These are phyloP conservation scores for Porphyra umbilicalis DNA, from an alignment of 31 red algal species.

Conservation along the genomic window DNA sequence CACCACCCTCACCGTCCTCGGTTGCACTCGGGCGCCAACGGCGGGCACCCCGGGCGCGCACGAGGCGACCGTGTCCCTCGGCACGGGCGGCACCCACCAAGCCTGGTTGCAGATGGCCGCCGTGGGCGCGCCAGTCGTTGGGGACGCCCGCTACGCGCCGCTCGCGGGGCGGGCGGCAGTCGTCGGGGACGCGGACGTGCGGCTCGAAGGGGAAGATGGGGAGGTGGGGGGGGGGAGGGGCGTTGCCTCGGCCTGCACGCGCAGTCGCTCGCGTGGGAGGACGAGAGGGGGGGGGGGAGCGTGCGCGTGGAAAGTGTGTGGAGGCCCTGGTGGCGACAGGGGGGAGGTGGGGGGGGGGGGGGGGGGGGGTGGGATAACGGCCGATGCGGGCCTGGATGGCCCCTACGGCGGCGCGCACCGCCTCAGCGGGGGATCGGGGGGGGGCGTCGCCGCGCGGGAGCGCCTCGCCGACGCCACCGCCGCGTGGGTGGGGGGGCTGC, in stretches of 20 bases:
- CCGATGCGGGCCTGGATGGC: no score
- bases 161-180: background rate
- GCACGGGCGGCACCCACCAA: slow-evolving; percentile 55
- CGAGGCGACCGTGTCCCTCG: slow-evolving; percentile 11
- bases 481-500: no score
- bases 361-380: no score
- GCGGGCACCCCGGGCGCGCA: background rate
- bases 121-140: slow-evolving; percentile 7
- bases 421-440: no score
- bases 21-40: background rate
- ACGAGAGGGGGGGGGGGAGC: background rate
- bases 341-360: background rate
- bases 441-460: no score
- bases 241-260: slow-evolving; percentile 14
- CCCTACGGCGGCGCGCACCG: no score
- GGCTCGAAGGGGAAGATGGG: background rate
- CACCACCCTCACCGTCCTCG: background rate
- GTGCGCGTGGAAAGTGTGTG: slow-evolving; percentile 2
- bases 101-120: slow-evolving; percentile 49
- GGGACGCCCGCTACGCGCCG: slow-evolving; percentile 32
- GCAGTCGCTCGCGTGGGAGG: background rate
- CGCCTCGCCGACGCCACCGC: no score
- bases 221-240: background rate
- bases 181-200: background rate
- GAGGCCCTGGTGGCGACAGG: slow-evolving; percentile 2